Percentiles rank a stretch among this genome's conserved stretches.
phyloP scores from a whole-genome alignment of 2,329 filamentous ascomycete species.

The Neofusicoccum sp. region DNA sequence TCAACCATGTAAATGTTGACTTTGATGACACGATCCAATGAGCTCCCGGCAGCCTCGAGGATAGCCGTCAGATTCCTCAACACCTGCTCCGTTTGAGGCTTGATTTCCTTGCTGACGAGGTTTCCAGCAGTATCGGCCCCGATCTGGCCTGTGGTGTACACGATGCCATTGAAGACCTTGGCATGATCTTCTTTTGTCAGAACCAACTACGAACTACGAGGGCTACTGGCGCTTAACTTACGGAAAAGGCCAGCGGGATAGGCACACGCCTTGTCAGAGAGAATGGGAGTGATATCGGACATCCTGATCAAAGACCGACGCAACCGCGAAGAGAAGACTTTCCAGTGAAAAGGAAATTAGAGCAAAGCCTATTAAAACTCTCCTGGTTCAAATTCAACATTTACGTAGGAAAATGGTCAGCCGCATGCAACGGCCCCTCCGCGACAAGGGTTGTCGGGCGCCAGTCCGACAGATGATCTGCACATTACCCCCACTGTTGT shows the following conservation, averaged over 20 bases:
- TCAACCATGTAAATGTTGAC: constrained; percentile 35
- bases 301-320: neutral
- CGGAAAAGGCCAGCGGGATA: constrained; percentile 12
- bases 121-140: constrained; percentile 3
- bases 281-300: constrained; percentile 8
- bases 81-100: constrained; percentile 23
- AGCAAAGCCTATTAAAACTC: neutral
- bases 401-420: neutral
- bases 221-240: neutral
- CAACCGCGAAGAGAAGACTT: too few species aligned
- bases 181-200: neutral
- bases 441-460: neutral
- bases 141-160: constrained; percentile 12
- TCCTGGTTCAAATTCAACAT: neutral
- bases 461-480: constrained; percentile 7
- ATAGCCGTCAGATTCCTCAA: constrained; percentile 35
- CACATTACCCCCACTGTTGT: constrained; percentile 9
- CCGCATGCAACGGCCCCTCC: neutral
- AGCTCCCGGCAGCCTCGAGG: constrained; percentile 33
- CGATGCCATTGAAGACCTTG: neutral
- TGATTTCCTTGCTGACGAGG: constrained; percentile 12
- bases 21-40: constrained; percentile 34
- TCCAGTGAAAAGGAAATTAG: neutral
- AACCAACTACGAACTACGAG: neutral
- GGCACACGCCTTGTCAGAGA: constrained; percentile 12